A percentile compares a stretch with the other conserved stretches of the same genome.
phyloP scores from a whole-genome alignment of 495 filamentous ascomycete species.

The Penicillium silybi region DNA sequence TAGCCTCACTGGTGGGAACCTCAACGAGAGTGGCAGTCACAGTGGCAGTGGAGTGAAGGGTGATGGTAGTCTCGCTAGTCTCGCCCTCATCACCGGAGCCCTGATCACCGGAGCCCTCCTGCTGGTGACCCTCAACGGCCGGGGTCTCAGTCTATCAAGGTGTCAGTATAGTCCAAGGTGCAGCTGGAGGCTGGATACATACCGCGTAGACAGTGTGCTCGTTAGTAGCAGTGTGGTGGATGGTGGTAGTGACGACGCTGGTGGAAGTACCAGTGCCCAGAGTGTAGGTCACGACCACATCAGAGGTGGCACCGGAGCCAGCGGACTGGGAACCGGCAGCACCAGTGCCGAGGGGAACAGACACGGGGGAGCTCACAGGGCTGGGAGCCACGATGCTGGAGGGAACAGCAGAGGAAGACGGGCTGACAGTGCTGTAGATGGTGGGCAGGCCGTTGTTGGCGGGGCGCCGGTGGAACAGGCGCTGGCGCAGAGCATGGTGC shows the following conservation, averaged over 20 bases:
- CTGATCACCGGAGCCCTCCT: neutral
- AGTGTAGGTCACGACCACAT: slow-evolving; percentile 58
- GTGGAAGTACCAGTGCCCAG: slow-evolving; percentile 51
- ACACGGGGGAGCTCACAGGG: slow-evolving; percentile 8
- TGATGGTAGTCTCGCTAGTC: slow-evolving; percentile 20
- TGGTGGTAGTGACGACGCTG: slow-evolving; percentile 54
- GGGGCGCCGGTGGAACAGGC: slow-evolving; percentile 25
- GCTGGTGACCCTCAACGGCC: slow-evolving; percentile 3
- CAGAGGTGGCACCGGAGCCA: slow-evolving; percentile 19
- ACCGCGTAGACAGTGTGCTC: slow-evolving; percentile 38
- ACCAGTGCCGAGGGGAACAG: slow-evolving; percentile 7
- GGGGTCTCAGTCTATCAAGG: slow-evolving; percentile 8
- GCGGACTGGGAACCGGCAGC: slow-evolving; percentile 4
- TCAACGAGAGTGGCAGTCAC: slow-evolving; percentile 28
- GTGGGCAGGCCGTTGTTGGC: slow-evolving; percentile 8
- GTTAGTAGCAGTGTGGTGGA: slow-evolving; percentile 44
- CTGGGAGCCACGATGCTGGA: slow-evolving; percentile 3
- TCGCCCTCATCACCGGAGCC: neutral
- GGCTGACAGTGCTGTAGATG: slow-evolving; percentile 8
- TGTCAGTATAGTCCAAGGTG: slow-evolving; percentile 6
- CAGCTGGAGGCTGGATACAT: slow-evolving; percentile 12
- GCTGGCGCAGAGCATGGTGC: slow-evolving; percentile 32
- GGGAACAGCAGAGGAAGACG: slow-evolving; percentile 2
- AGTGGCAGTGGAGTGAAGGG: slow-evolving; percentile 25
- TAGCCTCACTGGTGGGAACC: slow-evolving; percentile 12